Evolutionary conservation across 148 eudicot species (phyloP).

Genomic region (Tetragonia tetragonoides): DNA sequence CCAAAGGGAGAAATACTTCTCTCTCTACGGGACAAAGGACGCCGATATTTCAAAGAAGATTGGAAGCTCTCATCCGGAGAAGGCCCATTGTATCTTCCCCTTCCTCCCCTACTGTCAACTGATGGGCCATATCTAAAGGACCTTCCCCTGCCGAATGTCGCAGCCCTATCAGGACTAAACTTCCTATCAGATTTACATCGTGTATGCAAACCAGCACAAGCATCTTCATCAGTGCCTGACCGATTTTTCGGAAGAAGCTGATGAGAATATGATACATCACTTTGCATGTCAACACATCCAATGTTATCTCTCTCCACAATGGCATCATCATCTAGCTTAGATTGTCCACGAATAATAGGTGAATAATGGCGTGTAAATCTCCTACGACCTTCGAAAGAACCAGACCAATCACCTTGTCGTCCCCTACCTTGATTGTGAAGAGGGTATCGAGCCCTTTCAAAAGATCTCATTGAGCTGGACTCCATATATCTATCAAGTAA

Average conservation of each 20-base stretch:
- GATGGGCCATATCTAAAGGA: constrained; percentile 27
- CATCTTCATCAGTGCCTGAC: constrained; percentile 8
- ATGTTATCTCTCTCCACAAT: constrained; percentile 17
- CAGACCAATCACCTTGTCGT: constrained; percentile 29
- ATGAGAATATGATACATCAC: constrained; percentile 25
- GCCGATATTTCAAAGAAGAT: constrained; percentile 28
- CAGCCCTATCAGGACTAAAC: constrained; percentile 27
- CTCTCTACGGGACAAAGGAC: constrained; percentile 33
- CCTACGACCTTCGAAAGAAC: constrained; percentile 25
- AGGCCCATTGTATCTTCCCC: constrained; percentile 39
- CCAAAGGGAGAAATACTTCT: constrained; percentile 36
- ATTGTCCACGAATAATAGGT: constrained; percentile 25
- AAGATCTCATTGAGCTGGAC: constrained; percentile 27
- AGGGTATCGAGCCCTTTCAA: constrained; percentile 32
- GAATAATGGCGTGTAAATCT: constrained; percentile 34
- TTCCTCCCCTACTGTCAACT: constrained; percentile 18
- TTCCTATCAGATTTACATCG: constrained; percentile 25
- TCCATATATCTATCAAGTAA: constrained; percentile 29
- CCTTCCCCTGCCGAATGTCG: constrained; percentile 33
- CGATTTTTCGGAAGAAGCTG: constrained; percentile 23
- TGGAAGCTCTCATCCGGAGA: constrained; percentile 34
- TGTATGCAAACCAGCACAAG: constrained; percentile 23
- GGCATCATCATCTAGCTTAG: constrained; percentile 24
- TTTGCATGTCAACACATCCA: constrained; percentile 22
- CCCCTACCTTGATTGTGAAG: constrained; percentile 31